phyloP scores from a whole-genome alignment of 2,329 filamentous ascomycete genomes.

The Chalara sp. region DNA sequence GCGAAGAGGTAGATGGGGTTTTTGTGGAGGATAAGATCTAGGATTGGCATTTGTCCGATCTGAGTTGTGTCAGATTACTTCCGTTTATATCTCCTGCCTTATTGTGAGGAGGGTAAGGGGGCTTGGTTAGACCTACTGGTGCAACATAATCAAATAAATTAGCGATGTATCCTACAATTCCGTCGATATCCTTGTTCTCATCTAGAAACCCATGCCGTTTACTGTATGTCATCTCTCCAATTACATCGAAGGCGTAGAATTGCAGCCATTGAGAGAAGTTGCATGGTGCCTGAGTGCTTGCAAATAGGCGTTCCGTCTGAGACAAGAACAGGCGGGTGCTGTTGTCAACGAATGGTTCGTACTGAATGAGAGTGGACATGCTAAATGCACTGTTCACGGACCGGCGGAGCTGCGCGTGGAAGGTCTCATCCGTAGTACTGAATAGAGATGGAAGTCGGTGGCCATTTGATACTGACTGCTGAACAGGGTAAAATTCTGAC shows the following conservation, averaged over 20 bases:
- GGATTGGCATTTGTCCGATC: constrained; percentile 68
- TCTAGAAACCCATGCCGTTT: constrained; percentile 72
- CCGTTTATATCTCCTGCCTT: not conserved
- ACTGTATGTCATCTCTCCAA: constrained; percentile 70
- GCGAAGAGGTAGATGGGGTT: constrained; percentile 66
- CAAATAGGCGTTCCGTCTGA: constrained; percentile 51
- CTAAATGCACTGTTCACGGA: constrained; percentile 72
- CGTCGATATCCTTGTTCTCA: constrained; percentile 66
- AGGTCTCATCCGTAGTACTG: constrained; percentile 67
- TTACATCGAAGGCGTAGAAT: constrained; percentile 77
- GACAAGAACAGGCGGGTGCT: constrained; percentile 65
- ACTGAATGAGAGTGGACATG: constrained; percentile 70
- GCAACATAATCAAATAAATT: constrained; percentile 65
- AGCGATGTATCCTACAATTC: constrained; percentile 59
- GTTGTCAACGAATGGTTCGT: constrained; percentile 74
- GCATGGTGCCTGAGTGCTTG: constrained; percentile 35
- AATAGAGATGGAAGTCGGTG: constrained; percentile 66
- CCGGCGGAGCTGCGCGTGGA: constrained; percentile 68
- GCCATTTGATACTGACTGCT: constrained; percentile 66
- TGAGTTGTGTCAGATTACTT: constrained; percentile 21
- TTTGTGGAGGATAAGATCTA: constrained; percentile 65
- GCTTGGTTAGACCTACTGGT: constrained; percentile 41
- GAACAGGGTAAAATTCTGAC: constrained; percentile 77
- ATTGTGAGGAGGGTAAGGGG: not conserved
- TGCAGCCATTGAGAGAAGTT: constrained; percentile 70